phyloP scores from a whole-genome alignment of 148 eudicot genomes.

The Vaccinium macrocarpon region DNA sequence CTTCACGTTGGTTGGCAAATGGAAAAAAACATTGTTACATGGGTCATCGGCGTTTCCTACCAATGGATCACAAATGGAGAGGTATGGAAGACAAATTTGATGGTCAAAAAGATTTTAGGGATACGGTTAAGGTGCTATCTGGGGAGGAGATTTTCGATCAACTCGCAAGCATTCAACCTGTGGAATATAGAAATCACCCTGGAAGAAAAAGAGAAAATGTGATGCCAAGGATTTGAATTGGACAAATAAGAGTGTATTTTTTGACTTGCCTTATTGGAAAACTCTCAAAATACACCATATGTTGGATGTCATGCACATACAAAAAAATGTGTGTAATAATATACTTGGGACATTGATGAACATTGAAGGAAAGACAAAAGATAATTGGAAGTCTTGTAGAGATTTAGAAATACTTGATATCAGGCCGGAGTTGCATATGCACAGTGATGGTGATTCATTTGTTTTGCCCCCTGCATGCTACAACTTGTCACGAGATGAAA shows the following conservation, averaged over 20 bases:
- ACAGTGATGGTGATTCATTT: not conserved
- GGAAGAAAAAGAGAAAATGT: not conserved
- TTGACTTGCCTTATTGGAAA: not conserved
- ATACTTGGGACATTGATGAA: not conserved
- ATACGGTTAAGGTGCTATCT: too few relatives aligned
- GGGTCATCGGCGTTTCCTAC: too few relatives aligned
- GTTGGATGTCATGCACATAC: not conserved
- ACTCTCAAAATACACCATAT: not conserved
- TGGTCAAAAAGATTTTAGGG: too few relatives aligned
- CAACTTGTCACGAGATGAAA: not conserved
- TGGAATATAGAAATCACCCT: not conserved
- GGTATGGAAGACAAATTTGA: too few relatives aligned
- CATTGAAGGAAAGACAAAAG: not conserved
- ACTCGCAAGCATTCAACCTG: not conserved
- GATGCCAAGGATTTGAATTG: not conserved
- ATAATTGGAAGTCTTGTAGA: not conserved
- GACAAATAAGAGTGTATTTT: not conserved
- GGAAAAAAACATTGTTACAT: not conserved
- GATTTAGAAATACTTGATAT: not conserved
- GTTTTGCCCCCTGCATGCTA: not conserved
- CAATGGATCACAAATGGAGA: too few relatives aligned
- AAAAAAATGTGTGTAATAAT: slow-evolving; percentile 5
- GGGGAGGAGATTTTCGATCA: not conserved
- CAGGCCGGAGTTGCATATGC: not conserved
- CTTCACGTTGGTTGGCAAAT: not conserved